phyloP scores from a whole-genome alignment of 2,329 filamentous ascomycete species.

The Plenodomus biglobosus region DNA sequence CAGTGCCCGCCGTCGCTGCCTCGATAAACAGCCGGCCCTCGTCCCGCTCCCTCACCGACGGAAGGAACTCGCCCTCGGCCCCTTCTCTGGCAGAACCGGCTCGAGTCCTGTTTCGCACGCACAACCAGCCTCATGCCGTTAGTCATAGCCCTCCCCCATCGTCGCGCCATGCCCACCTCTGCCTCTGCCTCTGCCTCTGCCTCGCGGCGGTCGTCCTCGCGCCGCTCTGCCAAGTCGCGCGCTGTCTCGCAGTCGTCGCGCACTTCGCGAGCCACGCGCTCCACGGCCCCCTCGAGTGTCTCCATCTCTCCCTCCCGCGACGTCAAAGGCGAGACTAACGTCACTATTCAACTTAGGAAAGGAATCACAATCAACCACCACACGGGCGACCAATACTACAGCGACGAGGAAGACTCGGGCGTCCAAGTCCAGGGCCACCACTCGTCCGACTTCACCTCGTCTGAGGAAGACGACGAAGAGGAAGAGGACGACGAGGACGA shows the following conservation, averaged over 20 bases:
- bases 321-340: slow-evolving; percentile 42
- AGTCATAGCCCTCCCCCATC: slow-evolving; percentile 45
- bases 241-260: slow-evolving; percentile 27
- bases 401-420: slow-evolving; percentile 40
- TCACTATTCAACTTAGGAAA: slow-evolving; percentile 41
- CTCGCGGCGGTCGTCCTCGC: slow-evolving; percentile 34
- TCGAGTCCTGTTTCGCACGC: slow-evolving; percentile 35
- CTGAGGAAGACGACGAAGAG: slow-evolving; percentile 30
- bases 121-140: slow-evolving; percentile 47
- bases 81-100: slow-evolving; percentile 45
- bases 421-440: slow-evolving; percentile 38
- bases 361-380: slow-evolving; percentile 44
- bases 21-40: slow-evolving; percentile 21
- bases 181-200: slow-evolving; percentile 11
- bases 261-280: slow-evolving; percentile 21
- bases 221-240: slow-evolving; percentile 31
- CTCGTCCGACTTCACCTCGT: slow-evolving; percentile 30
- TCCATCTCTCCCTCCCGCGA: slow-evolving; percentile 31
- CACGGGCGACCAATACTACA: slow-evolving; percentile 39
- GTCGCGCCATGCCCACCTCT: slow-evolving; percentile 25
- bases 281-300: slow-evolving; percentile 32
- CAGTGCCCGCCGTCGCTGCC: slow-evolving; percentile 2
- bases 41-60: slow-evolving; percentile 26
- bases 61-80: slow-evolving; percentile 39
- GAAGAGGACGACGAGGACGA: slow-evolving; percentile 25